These are phyloP conservation scores for Calendula officinalis DNA, from an alignment of 129 eudicot species.

Conservation along the genomic window DNA sequence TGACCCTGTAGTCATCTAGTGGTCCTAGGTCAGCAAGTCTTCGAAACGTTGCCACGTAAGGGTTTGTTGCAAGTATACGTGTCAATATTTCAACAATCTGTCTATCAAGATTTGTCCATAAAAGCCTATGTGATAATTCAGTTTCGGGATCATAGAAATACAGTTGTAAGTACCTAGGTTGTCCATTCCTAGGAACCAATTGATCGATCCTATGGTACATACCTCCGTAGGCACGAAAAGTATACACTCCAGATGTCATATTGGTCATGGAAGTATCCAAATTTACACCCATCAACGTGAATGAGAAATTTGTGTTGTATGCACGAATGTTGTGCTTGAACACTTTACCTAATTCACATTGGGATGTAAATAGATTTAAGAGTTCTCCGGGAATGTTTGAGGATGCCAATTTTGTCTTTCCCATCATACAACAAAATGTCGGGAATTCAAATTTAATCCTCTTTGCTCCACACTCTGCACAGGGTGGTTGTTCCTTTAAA, in stretches of 20 bases:
- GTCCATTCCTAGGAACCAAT: neutral
- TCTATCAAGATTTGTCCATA: no score
- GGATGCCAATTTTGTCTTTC: constrained; percentile 6
- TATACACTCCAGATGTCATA: constrained; percentile 7
- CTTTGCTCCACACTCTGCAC: neutral
- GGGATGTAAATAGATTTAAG: neutral
- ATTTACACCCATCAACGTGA: neutral
- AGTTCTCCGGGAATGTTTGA: neutral
- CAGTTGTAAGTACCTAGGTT: neutral
- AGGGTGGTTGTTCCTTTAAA: neutral
- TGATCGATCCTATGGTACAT: neutral
- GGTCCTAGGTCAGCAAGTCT: no score
- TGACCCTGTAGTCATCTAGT: no score
- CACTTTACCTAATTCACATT: neutral
- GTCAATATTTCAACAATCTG: no score
- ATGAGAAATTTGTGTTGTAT: neutral
- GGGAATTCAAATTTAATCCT: constrained; percentile 1
- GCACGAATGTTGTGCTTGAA: neutral
- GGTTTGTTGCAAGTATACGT: no score
- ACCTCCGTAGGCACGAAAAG: neutral
- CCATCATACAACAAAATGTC: neutral
- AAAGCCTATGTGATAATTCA: neutral
- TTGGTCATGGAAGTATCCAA: neutral
- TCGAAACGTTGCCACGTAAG: no score
- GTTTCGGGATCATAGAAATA: neutral